Evolutionary conservation across 805 yeast genomes (phyloP), one percentile per base, ranked within the genome.

Genomic region (Candida patagonica): DNA sequence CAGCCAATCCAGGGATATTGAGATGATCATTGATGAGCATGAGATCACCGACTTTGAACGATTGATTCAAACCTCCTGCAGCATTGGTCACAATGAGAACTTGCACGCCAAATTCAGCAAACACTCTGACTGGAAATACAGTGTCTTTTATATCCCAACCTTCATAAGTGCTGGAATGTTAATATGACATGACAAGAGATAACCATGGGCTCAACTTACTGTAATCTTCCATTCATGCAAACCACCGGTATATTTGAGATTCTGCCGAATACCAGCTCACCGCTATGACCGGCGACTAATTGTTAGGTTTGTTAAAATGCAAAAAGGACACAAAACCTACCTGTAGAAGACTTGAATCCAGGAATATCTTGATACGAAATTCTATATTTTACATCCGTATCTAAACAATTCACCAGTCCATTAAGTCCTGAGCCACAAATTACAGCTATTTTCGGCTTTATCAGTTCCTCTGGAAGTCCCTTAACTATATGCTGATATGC

Each of bases 401-500:
- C 51, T 32, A 80, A 55, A 19, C 69, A 61, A 36, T 72, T 67
- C 1, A 88, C 80, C 37, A 89, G 78, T 1, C 94, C 94, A 9
- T 95, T 94, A 13, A 89, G 67, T 0, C 98, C 98, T 4, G 96
- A 83, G 5, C 98, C 98, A 62, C 96, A 88, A 39, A 89, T 83
- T 47, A 89, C 80, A 42, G 87, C 72, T 0, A 76, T 78, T 44
- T 74, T 64, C 2, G 96, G 95, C 19, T 26, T 26, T 27, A 35
- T 27, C n/a, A 51, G 42, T 23, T 42, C 48, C 13, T 30, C 40
- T 16, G 56, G 53, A 12, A 50, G 42, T n/a, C n/a, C n/a, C n/a
- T n/a, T n/a, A n/a, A n/a, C n/a, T n/a, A n/a, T n/a, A n/a, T n/a
- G n/a, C n/a, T n/a, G n/a, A n/a, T n/a, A n/a, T n/a, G n/a, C n/a